Base-by-base conservation (phyloP, 257 asterid species). In the Ocimum tenuiflorum region DNA sequence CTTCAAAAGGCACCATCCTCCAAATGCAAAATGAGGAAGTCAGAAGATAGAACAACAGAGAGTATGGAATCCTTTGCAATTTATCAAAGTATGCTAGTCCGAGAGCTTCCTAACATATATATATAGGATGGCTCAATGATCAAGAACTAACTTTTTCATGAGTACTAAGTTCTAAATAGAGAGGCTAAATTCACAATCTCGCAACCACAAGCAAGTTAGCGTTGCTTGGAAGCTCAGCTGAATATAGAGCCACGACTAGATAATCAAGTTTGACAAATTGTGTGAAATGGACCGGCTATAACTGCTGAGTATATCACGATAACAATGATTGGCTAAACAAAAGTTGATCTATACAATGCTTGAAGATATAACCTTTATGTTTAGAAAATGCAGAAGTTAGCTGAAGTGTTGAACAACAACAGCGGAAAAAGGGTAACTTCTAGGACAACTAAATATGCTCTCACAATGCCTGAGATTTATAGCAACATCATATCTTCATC, bases 371-470 rank as follows among this genome's bases (percentile, higher is more conserved):
- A 7, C 47, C 0, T 23, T 7, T 8, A 58, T n/a, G 17, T 60
- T 59, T 10, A 41, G 48, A 11, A n/a, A 14, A 50, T 51, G 46
- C 15, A 22, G 20, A 56, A 19, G 33, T 38, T 3, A 45, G 22
- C 49, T 41, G n/a, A n/a, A n/a, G n/a, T n/a, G n/a, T n/a, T n/a
- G n/a, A n/a, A n/a, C 18, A 36, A 14, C 35, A 67, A 11, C 47
- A 14, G 35, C 31, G 4, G 39, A 42, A 42, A 24, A 55, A 43
- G 47, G 47, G 11, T 6, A 3, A 41, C 10, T 48, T 59, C 24
- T 36, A 39, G 47, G 54, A 62, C 64, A 66, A 66, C 43, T 49
- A 3, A 52, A 45, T 43, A 23, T 41, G 43, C 45, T 31, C 63
- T 39, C 11, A 7, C 23, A 39, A 39, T 36, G 53, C 71, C 39